Conservation (phyloP, 805 yeast genomes). For the Maudiozyma turicensis region DNA sequence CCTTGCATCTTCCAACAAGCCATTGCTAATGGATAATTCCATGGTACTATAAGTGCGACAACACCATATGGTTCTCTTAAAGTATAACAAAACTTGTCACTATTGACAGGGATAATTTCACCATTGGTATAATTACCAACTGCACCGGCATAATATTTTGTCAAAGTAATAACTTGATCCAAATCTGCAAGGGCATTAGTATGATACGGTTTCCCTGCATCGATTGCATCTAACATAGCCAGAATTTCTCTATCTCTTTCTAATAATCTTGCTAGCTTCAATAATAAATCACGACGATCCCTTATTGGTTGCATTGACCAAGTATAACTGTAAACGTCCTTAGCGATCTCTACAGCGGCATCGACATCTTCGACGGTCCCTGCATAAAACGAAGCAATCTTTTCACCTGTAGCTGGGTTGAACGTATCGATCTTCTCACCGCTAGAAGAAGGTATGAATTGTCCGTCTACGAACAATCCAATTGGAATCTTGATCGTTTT, state of each 20-base stretch:
- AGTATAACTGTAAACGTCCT: slow-evolving; percentile 33
- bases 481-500: slow-evolving; percentile 42
- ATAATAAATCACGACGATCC: slow-evolving; percentile 33
- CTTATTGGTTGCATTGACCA: slow-evolving; percentile 41
- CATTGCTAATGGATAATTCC: slow-evolving; percentile 41
- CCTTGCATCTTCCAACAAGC: slow-evolving; percentile 38
- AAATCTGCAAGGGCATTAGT: slow-evolving; percentile 48
- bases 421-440: slow-evolving; percentile 34
- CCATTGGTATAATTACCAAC: slow-evolving; percentile 54
- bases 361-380: slow-evolving; percentile 42
- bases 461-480: slow-evolving; percentile 54
- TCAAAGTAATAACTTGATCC: slow-evolving; percentile 41
- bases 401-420: slow-evolving; percentile 42
- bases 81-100: slow-evolving; percentile 41
- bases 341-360: slow-evolving; percentile 41
- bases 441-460: slow-evolving; percentile 34
- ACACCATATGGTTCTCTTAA: slow-evolving; percentile 42
- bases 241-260: slow-evolving; percentile 37
- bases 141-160: slow-evolving; percentile 59
- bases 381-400: slow-evolving; percentile 38
- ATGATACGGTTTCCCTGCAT: slow-evolving; percentile 44
- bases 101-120: slow-evolving; percentile 47
- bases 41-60: slow-evolving; percentile 38
- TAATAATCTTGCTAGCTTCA: slow-evolving; percentile 39
- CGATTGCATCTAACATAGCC: slow-evolving; percentile 47